Base-by-base conservation (phyloP, 495 filamentous ascomycete species). In the Penicillium ucsense region DNA sequence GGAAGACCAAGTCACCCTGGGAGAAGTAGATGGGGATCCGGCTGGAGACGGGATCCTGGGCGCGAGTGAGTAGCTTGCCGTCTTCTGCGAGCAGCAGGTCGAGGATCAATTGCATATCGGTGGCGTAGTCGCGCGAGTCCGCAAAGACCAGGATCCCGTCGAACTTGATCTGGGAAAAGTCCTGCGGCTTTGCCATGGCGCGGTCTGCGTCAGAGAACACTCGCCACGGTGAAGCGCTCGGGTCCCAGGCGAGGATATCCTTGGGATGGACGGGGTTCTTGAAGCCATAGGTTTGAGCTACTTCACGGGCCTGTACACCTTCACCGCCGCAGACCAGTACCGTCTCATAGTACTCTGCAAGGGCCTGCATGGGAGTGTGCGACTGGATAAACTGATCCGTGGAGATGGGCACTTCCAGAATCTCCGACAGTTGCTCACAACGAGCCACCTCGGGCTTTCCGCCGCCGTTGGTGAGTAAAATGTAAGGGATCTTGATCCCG, bases 401-500 rank as follows among this genome's bases (percentile, higher is more conserved):
- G 1, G 88, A 86, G 51, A 95, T 83, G 48, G 68, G 67, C 32
- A 81, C 69, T 48, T 88, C 80, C 32, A 96, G 78, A 55, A 87
- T 80, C 52, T 83, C 67, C 51, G 80, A 82, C 10, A 94, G 78
- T 55, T 94, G 84, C 44, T 80, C 60, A 61, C 89, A 94, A 31
- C 89, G 79, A 51, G 90, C 89, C 39, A 79, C 71, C 68, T 95
- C 89, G 32, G 83, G 84, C 72, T 91, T 94, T 56, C 90, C 90
- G 57, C 90, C 89, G 56, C 89, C 89, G 65, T 96, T 96, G 56
- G 90, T 96, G 40, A 96, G 73, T 52, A 94, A 85, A 53, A 96
- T 94, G 66, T 94, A 91, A 6, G 89, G 89, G 35, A 94, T 77
- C 67, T 85, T 90, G 63, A 94, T 74, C 11, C 87, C 86, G 55